phyloP scores from a whole-genome alignment of 306 rosid genomes.

The Prunus salicina region DNA sequence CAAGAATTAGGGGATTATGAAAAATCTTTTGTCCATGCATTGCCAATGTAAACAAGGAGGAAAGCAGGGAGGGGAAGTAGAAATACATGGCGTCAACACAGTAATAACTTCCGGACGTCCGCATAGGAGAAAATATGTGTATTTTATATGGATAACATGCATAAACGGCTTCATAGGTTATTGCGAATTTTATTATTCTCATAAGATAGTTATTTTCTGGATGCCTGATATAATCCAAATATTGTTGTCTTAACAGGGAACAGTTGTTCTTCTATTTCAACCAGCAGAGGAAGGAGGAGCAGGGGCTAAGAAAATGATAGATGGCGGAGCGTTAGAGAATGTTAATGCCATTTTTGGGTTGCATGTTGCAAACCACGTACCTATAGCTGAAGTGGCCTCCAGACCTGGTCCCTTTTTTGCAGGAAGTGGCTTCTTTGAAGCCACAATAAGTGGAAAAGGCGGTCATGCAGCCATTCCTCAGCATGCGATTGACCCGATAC shows the following conservation, averaged over 20 bases:
- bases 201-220: background rate
- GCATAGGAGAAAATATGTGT: too few species aligned
- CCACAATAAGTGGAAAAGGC: conserved; percentile 73
- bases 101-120: too few species aligned
- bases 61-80: too few species aligned
- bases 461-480: conserved; percentile 97
- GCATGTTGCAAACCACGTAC: conserved; percentile 43
- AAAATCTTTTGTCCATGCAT: background rate
- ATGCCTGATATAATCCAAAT: conserved; percentile 9
- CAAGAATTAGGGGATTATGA: background rate
- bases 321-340: conserved; percentile 60
- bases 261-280: conserved; percentile 87
- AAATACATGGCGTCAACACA: too few species aligned
- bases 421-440: conserved; percentile 78
- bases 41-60: background rate
- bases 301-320: conserved; percentile 67
- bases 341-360: conserved; percentile 79
- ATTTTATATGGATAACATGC: background rate
- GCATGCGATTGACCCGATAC: conserved; percentile 69
- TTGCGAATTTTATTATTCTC: background rate
- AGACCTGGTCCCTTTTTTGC: conserved; percentile 66
- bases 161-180: background rate
- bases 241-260: conserved; percentile 52
- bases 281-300: conserved; percentile 95
- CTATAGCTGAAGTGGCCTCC: conserved; percentile 59